Base-by-base conservation (phyloP, 2,329 filamentous ascomycete genomes). In the Talaromyces pinophilus region DNA sequence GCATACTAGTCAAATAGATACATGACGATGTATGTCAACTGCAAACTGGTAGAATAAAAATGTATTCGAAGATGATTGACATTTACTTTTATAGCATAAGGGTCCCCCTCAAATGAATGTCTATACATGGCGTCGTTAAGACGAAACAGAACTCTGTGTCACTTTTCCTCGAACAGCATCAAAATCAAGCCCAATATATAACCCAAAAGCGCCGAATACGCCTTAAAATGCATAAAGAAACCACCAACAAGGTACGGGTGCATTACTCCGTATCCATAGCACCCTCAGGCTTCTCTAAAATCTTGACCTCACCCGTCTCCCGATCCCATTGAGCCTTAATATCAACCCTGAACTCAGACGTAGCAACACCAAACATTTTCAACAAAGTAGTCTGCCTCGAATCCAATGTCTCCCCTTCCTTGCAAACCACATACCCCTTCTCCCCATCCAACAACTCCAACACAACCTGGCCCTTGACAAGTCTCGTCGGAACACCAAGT, bases 361-460 rank as follows among this genome's bases (percentile, higher is more conserved):
- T 87, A 69, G 91, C 92, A 66, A 97, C 87, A 63, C 92, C 90
- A 81, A 99, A 98, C 74, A 97, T 85, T 87, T 98, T 98, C 79
- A 99, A 80, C 75, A 99, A 82, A 70, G 93, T 90, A 66, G 95
- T 97, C 85, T 99, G 95, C 73, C 94, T 87, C 71, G 91, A 93
- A 80, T 97, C 93, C 71, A 99, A 81, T 54, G 88, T 85, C 76
- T 97, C 88, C 11, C 94, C 95, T 79, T 93, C 89, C 74, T 88
- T 88, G 82, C 94, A 98, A 60, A 99, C 88, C 10, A 85, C 85
- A 77, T 93, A 96, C 28, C 83, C 83, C 60, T 84, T 84, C 72
- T 79, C 72, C 1, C 71, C 77, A 33, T 76, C 76, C 0, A 72
- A 74, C 73, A 81, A 70, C 70, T 90, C 89, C 61, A 98, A 83